Percentiles rank a stretch among this genome's conserved stretches.
These are phyloP conservation scores for Thelephora ganbajun DNA, from an alignment of 768 basidiomycete genomes.

Conservation along the genomic window DNA sequence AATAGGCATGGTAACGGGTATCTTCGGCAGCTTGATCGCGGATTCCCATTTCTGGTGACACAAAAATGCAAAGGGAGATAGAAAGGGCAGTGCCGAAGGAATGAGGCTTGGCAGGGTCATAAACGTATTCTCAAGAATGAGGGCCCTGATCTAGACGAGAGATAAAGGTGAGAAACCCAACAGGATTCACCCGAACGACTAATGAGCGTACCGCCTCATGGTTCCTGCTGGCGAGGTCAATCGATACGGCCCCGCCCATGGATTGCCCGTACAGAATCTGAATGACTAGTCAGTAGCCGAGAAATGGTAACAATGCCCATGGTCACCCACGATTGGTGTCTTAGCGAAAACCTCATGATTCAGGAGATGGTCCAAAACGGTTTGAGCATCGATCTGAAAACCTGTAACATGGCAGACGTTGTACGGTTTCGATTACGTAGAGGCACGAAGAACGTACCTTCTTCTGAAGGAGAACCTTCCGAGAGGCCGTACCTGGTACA, in stretches of 20 bases:
- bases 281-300: not conserved
- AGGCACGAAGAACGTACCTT: conserved; percentile 30
- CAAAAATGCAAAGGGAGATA: conserved; percentile 62
- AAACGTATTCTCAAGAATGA: conserved; percentile 92
- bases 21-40: conserved; percentile 37
- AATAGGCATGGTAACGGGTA: conserved; percentile 55
- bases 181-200: not conserved
- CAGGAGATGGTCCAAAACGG: conserved; percentile 60
- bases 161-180: not conserved
- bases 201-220: conserved; percentile 39
- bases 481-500: conserved; percentile 67
- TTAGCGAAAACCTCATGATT: conserved; percentile 48
- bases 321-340: conserved; percentile 47
- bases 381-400: conserved; percentile 74
- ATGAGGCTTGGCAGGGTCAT: conserved; percentile 71
- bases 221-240: conserved; percentile 76
- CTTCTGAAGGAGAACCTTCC: conserved; percentile 77
- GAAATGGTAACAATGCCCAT: not conserved
- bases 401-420: conserved; percentile 25
- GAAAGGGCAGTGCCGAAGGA: conserved; percentile 63
- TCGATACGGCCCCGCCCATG: conserved; percentile 87
- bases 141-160: conserved; percentile 43
- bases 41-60: conserved; percentile 88
- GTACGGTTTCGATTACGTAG: not conserved
- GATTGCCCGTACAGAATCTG: conserved; percentile 74